Conservation (phyloP, 805 yeast species). For the Brettanomyces sp. region DNA sequence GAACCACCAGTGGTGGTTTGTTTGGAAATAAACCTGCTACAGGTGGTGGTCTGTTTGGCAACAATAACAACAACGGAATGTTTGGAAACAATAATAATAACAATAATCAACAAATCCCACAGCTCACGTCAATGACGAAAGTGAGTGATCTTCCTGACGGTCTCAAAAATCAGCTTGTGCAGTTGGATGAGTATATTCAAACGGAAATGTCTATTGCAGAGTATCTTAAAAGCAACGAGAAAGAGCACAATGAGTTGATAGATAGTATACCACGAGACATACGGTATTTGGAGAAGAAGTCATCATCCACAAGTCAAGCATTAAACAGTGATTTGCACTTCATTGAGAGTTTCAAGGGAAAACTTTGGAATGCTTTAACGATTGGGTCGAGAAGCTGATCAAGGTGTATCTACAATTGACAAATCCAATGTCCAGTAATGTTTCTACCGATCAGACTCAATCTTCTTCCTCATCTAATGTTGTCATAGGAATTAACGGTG, state of each 20-base stretch:
- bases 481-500: conserved; percentile 25
- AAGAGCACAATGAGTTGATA: conserved; percentile 55
- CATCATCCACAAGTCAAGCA: conserved; percentile 59
- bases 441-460: conserved; percentile 14
- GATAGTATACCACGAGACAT: conserved; percentile 69
- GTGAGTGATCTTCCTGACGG: conserved; percentile 67
- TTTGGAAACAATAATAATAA: not conserved
- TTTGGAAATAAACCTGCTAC: conserved; percentile 7
- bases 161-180: conserved; percentile 59
- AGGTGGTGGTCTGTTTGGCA: conserved; percentile 10
- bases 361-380: conserved; percentile 27
- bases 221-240: conserved; percentile 49
- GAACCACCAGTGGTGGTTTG: conserved; percentile 4
- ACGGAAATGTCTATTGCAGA: conserved; percentile 67
- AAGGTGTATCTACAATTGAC: conserved; percentile 28
- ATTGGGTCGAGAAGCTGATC: conserved; percentile 30
- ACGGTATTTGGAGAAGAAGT: conserved; percentile 49
- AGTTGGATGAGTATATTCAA: conserved; percentile 62
- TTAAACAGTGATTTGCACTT: conserved; percentile 38
- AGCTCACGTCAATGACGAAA: conserved; percentile 63
- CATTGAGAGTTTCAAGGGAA: conserved; percentile 34
- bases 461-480: conserved; percentile 14
- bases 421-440: conserved; percentile 22
- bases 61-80: conserved; percentile 11
- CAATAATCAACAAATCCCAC: conserved; percentile 23